Evolutionary conservation across 352 stramenopile genomes (phyloP), one percentile per base, ranked within the genome.

Genomic region (Phytophthora agathidicida): DNA sequence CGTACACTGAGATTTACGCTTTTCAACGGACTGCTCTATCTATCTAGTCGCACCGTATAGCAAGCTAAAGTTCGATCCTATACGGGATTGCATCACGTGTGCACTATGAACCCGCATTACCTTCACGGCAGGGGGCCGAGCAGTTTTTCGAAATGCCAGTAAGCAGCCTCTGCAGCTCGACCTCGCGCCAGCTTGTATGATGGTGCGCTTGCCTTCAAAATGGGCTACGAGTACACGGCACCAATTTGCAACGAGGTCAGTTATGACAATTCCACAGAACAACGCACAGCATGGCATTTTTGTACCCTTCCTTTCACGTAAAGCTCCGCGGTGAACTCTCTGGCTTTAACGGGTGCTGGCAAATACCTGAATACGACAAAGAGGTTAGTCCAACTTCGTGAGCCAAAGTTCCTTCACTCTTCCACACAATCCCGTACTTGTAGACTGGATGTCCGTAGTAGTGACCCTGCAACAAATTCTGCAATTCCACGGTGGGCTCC

Each of bases 251-350:
- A 42, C 28, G 7, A 50, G 17, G 24, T 44, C 4, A 61, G 31
- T 7, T 22, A 24, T 48, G 10, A 41, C 7, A 30, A 10, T 14
- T 17, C 22, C 9, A 19, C 32, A 20, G 17, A 30, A 11, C 11
- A 35, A 33, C 17, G 43, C n/a, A 30, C n/a, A 17, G 19, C 20
- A 26, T n/a, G n/a, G 33, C 13, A 11, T 30, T 30, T 39, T 32
- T 64, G n/a, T 68, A 89, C 80, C 75, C 89, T 59, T 64, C 75
- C 65, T 53, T 80, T 77, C n/a, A 91, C 80, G 55, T 89, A 64
- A 17, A 91, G 68, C 45, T 84, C 62, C n/a, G 84, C 80, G 0
- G 68, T 59, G 44, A 86, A 85, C 31, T 71, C 60, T 2, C 47
- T 33, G 30, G 78, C 88, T 8, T 75, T 73, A 13, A 74, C 44